A percentile compares a stretch with the other conserved stretches of the same genome.
phyloP scores from a whole-genome alignment of 768 basidiomycete genomes.

The Mrakia hoshinonis region DNA sequence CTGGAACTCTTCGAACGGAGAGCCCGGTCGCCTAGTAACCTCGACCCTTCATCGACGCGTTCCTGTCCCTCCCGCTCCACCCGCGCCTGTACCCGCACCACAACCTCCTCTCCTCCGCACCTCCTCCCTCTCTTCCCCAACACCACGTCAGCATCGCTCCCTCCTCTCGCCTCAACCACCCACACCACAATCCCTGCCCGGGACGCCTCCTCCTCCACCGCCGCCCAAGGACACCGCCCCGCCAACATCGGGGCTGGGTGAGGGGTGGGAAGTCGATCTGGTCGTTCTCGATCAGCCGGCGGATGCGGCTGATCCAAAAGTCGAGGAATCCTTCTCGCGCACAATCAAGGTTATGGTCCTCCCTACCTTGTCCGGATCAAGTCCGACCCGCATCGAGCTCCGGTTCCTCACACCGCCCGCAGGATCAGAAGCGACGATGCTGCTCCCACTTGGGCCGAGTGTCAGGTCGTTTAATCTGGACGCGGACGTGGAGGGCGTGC shows the following conservation, averaged over 20 bases:
- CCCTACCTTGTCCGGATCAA: neutral
- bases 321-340: conserved; percentile 9
- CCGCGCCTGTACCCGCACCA: neutral
- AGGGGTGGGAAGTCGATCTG: conserved; percentile 13
- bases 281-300: neutral
- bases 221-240: conserved; percentile 3
- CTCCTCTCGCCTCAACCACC: neutral
- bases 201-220: neutral
- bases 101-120: neutral
- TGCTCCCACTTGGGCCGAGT: conserved; percentile 15
- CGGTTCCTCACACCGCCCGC: conserved; percentile 45
- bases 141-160: neutral
- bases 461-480: conserved; percentile 33
- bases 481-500: conserved; percentile 39
- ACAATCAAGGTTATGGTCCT: neutral
- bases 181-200: neutral
- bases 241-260: neutral
- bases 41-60: conserved; percentile 76
- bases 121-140: neutral
- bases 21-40: conserved; percentile 76
- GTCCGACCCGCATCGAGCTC: conserved; percentile 13
- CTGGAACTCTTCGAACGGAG: conserved; percentile 77
- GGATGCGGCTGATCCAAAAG: neutral
- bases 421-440: conserved; percentile 4
- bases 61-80: conserved; percentile 42